These are phyloP conservation scores for Beauveria sp. DNA, from an alignment of 2,329 filamentous ascomycete species.

Conservation along the genomic window DNA sequence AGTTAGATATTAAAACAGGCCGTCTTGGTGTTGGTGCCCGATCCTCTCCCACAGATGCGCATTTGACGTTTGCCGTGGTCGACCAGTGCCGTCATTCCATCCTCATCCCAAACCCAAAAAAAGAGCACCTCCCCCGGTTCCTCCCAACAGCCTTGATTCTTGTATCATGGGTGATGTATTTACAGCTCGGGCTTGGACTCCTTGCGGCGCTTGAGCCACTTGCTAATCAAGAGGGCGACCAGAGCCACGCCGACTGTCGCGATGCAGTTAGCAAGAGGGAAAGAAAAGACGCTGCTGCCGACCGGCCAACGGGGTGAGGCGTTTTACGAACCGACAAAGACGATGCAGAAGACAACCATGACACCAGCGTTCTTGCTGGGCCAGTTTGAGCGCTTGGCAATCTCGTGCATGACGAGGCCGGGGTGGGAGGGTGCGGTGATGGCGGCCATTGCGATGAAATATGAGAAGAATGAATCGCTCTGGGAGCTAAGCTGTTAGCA, in stretches of 20 bases:
- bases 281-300: neutral
- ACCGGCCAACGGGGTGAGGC: no score
- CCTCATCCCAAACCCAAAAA: neutral
- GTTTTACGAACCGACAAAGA: constrained; percentile 29
- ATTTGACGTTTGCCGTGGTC: neutral
- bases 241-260: constrained; percentile 27
- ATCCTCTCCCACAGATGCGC: neutral
- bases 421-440: constrained; percentile 31
- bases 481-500: neutral
- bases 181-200: constrained; percentile 24
- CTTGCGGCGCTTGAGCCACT: constrained; percentile 25
- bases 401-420: constrained; percentile 29
- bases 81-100: constrained; percentile 1
- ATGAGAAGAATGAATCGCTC: constrained; percentile 12
- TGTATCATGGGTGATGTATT: neutral
- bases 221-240: constrained; percentile 24
- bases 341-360: constrained; percentile 36
- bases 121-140: neutral
- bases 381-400: constrained; percentile 33
- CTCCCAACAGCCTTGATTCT: constrained; percentile 1
- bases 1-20: neutral
- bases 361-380: constrained; percentile 30
- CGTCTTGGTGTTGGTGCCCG: neutral
- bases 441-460: constrained; percentile 31
- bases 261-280: neutral